phyloP scores from a whole-genome alignment of 1,284 basidiomycete species.

The Cerioporus squamosus region DNA sequence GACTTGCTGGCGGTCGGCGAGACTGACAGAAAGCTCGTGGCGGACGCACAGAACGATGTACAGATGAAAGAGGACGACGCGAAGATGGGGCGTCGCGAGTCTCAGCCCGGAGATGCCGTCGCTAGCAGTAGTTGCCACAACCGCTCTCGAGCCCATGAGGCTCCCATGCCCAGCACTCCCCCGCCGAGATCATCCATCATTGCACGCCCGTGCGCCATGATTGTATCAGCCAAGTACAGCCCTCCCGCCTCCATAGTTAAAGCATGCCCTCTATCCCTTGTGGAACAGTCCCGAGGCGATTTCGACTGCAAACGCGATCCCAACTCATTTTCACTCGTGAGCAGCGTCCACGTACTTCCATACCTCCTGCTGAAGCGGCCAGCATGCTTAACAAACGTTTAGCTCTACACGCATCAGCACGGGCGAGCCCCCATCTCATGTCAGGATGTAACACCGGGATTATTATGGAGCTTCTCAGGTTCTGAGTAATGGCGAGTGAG shows the following conservation, averaged over 20 bases:
- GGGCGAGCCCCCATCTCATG: conserved; percentile 17
- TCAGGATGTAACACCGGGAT: conserved; percentile 17
- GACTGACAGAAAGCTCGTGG: too few species aligned
- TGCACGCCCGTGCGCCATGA: conserved; percentile 15
- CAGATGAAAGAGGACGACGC: conserved; percentile 25
- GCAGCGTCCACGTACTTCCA: too few species aligned
- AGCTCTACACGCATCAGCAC: conserved; percentile 9
- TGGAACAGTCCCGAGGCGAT: too few species aligned
- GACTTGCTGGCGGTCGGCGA: conserved; percentile 13
- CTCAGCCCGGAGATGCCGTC: conserved; percentile 19
- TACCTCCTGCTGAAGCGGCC: too few species aligned
- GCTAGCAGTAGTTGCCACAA: conserved; percentile 18
- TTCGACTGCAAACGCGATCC: too few species aligned
- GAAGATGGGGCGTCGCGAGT: conserved; percentile 10
- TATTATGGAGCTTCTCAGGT: background rate
- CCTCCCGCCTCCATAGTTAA: conserved; percentile 13
- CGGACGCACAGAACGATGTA: conserved; percentile 19
- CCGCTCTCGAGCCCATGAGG: conserved; percentile 19
- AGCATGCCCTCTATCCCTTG: background rate
- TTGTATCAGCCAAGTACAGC: conserved; percentile 26
- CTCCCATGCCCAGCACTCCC: conserved; percentile 20
- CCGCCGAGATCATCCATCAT: conserved; percentile 25
- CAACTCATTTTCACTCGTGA: too few species aligned
- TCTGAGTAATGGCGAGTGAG: background rate
- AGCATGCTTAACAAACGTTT: background rate